Base-by-base conservation (phyloP, 176 grass and related monocot species). In the Pontederia paniculata region DNA sequence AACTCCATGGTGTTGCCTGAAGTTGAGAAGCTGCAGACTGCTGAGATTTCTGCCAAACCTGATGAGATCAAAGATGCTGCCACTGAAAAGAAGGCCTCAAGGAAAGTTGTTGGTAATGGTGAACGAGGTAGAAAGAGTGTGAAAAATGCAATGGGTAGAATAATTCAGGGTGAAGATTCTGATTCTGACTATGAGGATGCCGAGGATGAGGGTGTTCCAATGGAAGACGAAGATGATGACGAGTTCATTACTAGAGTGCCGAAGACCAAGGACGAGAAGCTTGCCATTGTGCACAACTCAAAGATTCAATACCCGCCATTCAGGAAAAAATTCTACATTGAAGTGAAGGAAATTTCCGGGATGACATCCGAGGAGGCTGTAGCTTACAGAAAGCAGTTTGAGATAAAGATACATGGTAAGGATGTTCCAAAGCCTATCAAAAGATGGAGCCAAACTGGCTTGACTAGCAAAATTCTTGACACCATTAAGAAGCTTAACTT, bases 401-500 rank as follows among this genome's bases (percentile, higher is more conserved):
- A 97, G 71, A 68, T 97, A 53, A 97, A 97, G 76, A 61, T 97
- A 53, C 93, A 90, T 17, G 93, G 93, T 11, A 97, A 97, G 71
- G 93, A 97, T 1, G 86, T 88, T 50, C 86, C 86, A 23, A 97
- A 97, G 48, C 86, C 86, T 63, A 97, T 97, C 56, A 97, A 82
- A 65, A 90, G 56, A 48, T 96, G 91, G 91, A 73, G 85, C 23
- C 91, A 97, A 67, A 83, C 86, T 74, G 91, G 91, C 51, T 49
- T 97, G 51, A 83, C 83, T 8, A 90, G 79, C 65, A 97, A 97
- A 82, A 72, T 97, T 60, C 82, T 97, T 65, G 91, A 97, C 56
- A 90, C 83, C 2, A 89, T 97, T 67, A 97, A 90, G 82, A 97
- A 97, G 78, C 71, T 87, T 67, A 84, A 73, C 67, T 97, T 84